A percentile compares a stretch with the other conserved stretches of the same genome.
These are phyloP conservation scores for Scheffersomyces insectosa DNA, from an alignment of 1,139 yeast species.

Conservation along the genomic window DNA sequence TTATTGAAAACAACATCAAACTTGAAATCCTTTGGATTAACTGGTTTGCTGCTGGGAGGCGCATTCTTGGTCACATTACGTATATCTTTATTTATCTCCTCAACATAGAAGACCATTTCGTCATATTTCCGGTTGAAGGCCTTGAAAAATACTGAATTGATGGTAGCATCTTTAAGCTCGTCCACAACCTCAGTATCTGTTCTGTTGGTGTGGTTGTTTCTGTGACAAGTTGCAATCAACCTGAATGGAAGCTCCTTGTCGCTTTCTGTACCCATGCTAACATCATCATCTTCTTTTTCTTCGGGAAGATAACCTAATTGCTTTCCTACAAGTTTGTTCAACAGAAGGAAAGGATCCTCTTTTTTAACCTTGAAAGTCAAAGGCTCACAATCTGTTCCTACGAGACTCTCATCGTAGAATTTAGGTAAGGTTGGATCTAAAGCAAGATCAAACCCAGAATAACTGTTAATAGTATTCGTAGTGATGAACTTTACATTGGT, in stretches of 20 bases:
- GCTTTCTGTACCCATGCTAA: conserved; percentile 11
- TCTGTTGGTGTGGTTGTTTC: conserved; percentile 76
- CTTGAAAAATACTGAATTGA: conserved; percentile 42
- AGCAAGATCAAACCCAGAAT: conserved; percentile 76
- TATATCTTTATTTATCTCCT: conserved; percentile 40
- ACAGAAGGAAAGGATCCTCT: conserved; percentile 51
- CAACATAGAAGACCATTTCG: conserved; percentile 51
- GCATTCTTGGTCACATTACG: conserved; percentile 16
- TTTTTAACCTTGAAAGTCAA: conserved; percentile 54
- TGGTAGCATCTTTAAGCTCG: conserved; percentile 26
- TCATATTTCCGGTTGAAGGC: conserved; percentile 42
- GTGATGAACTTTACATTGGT: conserved; percentile 60
- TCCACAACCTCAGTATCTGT: conserved; percentile 55
- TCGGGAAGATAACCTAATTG: conserved; percentile 32
- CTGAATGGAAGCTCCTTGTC: conserved; percentile 43
- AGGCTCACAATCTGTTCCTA: conserved; percentile 53
- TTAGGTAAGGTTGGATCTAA: conserved; percentile 53
- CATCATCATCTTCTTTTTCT: conserved; percentile 9
- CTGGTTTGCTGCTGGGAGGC: conserved; percentile 3
- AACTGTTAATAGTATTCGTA: conserved; percentile 51
- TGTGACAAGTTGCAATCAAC: conserved; percentile 64
- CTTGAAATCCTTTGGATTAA: conserved; percentile 23
- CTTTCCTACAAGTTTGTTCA: conserved; percentile 53
- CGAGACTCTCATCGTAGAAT: conserved; percentile 49
- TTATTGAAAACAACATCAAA: conserved; percentile 21